phyloP scores from a whole-genome alignment of 1,284 basidiomycete genomes.

The Irpex sp. region DNA sequence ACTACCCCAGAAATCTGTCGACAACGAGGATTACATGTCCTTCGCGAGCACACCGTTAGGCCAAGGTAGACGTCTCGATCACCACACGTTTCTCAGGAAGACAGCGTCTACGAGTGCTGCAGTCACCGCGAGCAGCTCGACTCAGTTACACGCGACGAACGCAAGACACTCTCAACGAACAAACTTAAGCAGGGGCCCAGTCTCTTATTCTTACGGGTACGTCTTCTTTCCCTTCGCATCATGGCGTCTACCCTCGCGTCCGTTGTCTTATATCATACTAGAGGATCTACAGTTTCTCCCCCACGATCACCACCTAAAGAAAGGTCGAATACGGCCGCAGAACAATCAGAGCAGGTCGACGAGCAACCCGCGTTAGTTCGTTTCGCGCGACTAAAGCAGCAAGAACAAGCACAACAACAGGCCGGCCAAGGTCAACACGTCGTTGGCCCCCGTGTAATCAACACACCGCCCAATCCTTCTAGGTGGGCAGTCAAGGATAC shows the following conservation, averaged over 20 bases:
- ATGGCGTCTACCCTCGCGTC: constrained; percentile 9
- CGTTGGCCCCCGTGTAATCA: constrained; percentile 31
- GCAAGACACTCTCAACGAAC: constrained; percentile 28
- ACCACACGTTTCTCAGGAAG: constrained; percentile 71
- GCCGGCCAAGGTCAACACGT: constrained; percentile 15
- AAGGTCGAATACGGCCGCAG: constrained; percentile 15
- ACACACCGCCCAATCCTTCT: constrained; percentile 52
- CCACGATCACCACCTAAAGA: constrained; percentile 59
- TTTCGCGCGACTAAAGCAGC: constrained; percentile 52
- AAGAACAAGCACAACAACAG: constrained; percentile 39
- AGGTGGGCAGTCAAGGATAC: constrained; percentile 75
- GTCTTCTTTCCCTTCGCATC: constrained; percentile 23
- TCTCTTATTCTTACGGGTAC: constrained; percentile 69
- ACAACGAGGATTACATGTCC: constrained; percentile 58
- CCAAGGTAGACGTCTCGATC: constrained; percentile 81
- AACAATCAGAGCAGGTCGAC: constrained; percentile 22
- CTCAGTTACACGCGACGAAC: constrained; percentile 19
- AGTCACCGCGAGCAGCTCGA: constrained; percentile 2
- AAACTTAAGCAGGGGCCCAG: constrained; percentile 39
- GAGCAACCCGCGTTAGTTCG: constrained; percentile 46
- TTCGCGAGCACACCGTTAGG: constrained; percentile 78
- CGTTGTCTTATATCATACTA: constrained; percentile 29
- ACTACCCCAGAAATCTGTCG: constrained; percentile 3
- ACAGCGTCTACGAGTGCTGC: constrained; percentile 28
- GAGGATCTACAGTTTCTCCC: constrained; percentile 48